Conservation (phyloP, 148 eudicot genomes). For the Gaultheria prostrata region DNA sequence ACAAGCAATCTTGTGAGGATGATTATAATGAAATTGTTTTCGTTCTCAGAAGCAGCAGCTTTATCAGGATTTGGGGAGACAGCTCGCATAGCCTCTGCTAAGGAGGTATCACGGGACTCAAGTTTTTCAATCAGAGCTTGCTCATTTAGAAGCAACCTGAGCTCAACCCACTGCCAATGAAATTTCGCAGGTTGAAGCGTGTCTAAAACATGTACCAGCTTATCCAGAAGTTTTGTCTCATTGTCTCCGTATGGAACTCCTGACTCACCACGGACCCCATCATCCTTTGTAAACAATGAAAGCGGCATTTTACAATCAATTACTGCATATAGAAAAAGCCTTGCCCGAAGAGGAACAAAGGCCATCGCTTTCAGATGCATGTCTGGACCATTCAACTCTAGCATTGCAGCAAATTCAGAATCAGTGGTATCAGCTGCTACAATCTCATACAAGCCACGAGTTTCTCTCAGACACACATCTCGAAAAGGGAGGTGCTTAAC, state of each 20-base stretch:
- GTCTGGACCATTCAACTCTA: slow-evolving; percentile 66
- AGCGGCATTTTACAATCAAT: slow-evolving; percentile 81
- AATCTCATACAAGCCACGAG: slow-evolving; percentile 65
- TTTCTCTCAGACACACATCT: slow-evolving; percentile 79
- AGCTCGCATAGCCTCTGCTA: slow-evolving; percentile 71
- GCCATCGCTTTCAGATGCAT: slow-evolving; percentile 59
- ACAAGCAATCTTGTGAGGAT: slow-evolving; percentile 84
- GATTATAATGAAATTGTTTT: slow-evolving; percentile 68
- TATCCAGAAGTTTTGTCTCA: slow-evolving; percentile 64
- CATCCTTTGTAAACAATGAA: slow-evolving; percentile 38
- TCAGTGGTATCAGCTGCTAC: slow-evolving; percentile 75
- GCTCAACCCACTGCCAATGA: slow-evolving; percentile 99
- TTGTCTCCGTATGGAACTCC: slow-evolving; percentile 48
- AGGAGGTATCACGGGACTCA: slow-evolving; percentile 56
- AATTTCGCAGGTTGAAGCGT: slow-evolving; percentile 90
- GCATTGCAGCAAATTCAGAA: slow-evolving; percentile 72
- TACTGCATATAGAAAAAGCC: slow-evolving; percentile 82
- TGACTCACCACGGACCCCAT: slow-evolving; percentile 39
- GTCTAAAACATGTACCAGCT: slow-evolving; percentile 74
- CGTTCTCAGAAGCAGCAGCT: slow-evolving; percentile 63
- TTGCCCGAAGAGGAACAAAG: slow-evolving; percentile 78
- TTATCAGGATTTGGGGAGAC: slow-evolving; percentile 61
- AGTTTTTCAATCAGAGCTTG: slow-evolving; percentile 70
- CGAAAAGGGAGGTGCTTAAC: slow-evolving; percentile 92
- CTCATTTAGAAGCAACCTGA: slow-evolving; percentile 81